phyloP scores from a whole-genome alignment of 768 basidiomycete species.

The Kwoniella pini region DNA sequence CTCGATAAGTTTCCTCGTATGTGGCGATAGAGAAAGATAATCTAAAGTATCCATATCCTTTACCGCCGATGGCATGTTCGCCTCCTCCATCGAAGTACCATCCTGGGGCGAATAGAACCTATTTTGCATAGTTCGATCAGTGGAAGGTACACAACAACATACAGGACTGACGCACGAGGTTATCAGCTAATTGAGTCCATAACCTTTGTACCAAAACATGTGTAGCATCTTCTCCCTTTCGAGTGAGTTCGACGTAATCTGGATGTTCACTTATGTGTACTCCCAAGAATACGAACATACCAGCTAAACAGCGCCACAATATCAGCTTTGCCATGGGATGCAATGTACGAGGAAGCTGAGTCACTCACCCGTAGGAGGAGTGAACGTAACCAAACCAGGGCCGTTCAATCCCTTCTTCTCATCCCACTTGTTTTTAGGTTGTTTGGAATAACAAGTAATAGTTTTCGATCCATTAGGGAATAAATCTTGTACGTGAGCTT shows the following conservation, averaged over 20 bases:
- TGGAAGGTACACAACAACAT: no score
- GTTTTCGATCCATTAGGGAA: conserved; percentile 49
- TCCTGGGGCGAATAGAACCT: conserved; percentile 69
- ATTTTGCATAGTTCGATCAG: not conserved
- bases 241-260: conserved; percentile 49
- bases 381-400: conserved; percentile 64
- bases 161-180: conserved; percentile 34
- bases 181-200: conserved; percentile 60
- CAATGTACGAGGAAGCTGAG: no score
- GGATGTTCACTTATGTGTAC: conserved; percentile 67
- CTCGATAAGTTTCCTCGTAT: conserved; percentile 45
- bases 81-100: conserved; percentile 55
- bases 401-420: conserved; percentile 57
- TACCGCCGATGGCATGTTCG: conserved; percentile 44
- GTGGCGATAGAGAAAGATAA: conserved; percentile 54
- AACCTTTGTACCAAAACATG: conserved; percentile 61
- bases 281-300: conserved; percentile 75
- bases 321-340: no score
- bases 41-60: conserved; percentile 53
- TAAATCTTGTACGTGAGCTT: conserved; percentile 40
- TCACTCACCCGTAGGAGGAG: conserved; percentile 62
- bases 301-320: no score
- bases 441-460: conserved; percentile 60
- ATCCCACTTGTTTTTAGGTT: conserved; percentile 42
- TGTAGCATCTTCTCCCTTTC: conserved; percentile 48